Conservation (phyloP, 2,329 filamentous ascomycete genomes). For the Monosporascus sp. region DNA sequence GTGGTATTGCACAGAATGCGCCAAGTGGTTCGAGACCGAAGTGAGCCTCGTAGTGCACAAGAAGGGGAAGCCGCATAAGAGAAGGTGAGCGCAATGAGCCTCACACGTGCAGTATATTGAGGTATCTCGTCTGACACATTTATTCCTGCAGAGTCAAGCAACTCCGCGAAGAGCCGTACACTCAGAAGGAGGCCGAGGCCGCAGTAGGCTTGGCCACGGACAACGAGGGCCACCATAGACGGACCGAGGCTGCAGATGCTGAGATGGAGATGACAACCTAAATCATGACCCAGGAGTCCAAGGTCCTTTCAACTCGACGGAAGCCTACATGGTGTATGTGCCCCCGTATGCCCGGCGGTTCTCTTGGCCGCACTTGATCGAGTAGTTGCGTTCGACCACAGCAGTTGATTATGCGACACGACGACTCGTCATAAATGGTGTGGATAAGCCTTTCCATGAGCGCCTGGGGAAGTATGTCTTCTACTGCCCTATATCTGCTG, state of each 20-base stretch:
- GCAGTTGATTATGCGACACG: neutral
- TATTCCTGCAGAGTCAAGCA: conserved; percentile 61
- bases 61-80: conserved; percentile 89
- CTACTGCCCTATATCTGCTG: too few relatives aligned
- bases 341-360: neutral
- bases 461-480: too few relatives aligned
- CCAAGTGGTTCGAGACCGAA: conserved; percentile 93
- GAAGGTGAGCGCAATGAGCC: conserved; percentile 52
- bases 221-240: conserved; percentile 43
- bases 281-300: conserved; percentile 1
- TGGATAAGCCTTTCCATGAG: neutral
- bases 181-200: conserved; percentile 79
- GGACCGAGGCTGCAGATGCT: conserved; percentile 25
- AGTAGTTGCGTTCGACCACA: neutral
- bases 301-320: neutral
- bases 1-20: conserved; percentile 87
- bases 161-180: conserved; percentile 78
- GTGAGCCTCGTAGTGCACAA: conserved; percentile 68
- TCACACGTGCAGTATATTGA: conserved; percentile 2
- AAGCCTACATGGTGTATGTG: neutral
- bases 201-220: conserved; percentile 68
- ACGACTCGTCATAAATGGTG: neutral
- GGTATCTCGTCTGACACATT: conserved; percentile 17
- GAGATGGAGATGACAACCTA: conserved; percentile 35
- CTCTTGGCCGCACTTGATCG: neutral